phyloP scores from a whole-genome alignment of 495 filamentous ascomycete species.

The Cercophora sp. region DNA sequence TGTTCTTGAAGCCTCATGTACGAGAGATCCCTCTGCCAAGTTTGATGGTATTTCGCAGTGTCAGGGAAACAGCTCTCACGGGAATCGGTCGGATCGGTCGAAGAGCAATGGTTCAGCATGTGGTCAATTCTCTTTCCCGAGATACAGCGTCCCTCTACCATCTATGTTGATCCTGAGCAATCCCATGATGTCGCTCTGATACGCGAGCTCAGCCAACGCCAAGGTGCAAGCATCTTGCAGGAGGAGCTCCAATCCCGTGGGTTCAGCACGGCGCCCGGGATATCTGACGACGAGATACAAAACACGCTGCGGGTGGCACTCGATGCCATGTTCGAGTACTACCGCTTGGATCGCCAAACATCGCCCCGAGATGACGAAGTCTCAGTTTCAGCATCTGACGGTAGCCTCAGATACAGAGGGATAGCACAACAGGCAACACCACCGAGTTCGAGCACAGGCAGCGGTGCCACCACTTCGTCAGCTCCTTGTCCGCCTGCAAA shows the following conservation, averaged over 20 bases:
- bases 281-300: not conserved
- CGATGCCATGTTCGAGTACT: slow-evolving; percentile 11
- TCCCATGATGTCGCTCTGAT: slow-evolving; percentile 16
- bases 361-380: too few species aligned
- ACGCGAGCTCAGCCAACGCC: slow-evolving; percentile 8
- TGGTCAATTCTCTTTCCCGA: slow-evolving; percentile 23
- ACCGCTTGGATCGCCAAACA: not conserved
- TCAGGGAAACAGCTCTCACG: slow-evolving; percentile 9
- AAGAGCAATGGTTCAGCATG: slow-evolving; percentile 22
- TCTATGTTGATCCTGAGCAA: slow-evolving; percentile 16
- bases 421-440: not conserved
- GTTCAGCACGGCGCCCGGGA: not conserved
- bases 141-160: slow-evolving; percentile 5
- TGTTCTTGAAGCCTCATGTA: slow-evolving; percentile 4
- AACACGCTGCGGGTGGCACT: not conserved
- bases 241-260: slow-evolving; percentile 1
- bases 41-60: slow-evolving; percentile 13
- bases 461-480: too few species aligned
- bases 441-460: not conserved
- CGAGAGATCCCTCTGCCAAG: not conserved
- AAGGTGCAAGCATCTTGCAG: not conserved
- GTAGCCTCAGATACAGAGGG: too few species aligned
- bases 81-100: slow-evolving; percentile 5
- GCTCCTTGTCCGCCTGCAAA: too few species aligned
- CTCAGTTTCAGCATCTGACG: too few species aligned